Conservation (phyloP, 2,329 filamentous ascomycete species). For the Ceratocystis harringtonii region DNA sequence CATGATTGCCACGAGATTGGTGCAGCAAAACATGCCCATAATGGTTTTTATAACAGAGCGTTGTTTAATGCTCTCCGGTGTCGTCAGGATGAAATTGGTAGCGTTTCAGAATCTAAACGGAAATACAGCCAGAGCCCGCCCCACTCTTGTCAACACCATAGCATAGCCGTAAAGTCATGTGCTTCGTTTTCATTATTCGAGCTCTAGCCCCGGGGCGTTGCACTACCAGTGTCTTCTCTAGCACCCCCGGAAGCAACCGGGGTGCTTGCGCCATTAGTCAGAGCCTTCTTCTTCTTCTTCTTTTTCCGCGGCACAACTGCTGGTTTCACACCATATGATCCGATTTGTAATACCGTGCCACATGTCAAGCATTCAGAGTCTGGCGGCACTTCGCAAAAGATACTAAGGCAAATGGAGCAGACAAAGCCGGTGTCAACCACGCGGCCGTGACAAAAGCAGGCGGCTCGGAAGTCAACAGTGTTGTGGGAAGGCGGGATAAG, state of each 20-base stretch:
- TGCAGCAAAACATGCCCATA: background rate
- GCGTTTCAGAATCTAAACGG: no score
- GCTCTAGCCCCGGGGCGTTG: conserved; percentile 36
- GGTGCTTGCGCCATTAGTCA: conserved; percentile 25
- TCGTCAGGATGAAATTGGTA: no score
- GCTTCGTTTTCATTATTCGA: background rate
- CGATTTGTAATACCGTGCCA: conserved; percentile 62
- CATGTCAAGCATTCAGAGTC: conserved; percentile 67
- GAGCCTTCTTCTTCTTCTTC: conserved; percentile 58
- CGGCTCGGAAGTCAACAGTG: conserved; percentile 90
- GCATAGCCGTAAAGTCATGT: background rate
- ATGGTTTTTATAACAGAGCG: background rate
- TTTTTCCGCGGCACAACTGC: conserved; percentile 58
- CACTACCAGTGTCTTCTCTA: conserved; percentile 43
- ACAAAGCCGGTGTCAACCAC: conserved; percentile 90
- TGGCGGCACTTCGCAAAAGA: conserved; percentile 56
- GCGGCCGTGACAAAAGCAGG: conserved; percentile 87
- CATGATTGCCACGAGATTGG: background rate
- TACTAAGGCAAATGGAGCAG: conserved; percentile 90
- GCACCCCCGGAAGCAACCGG: conserved; percentile 26
- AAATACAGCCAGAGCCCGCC: background rate
- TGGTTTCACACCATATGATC: conserved; percentile 59
- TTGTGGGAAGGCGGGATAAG: conserved; percentile 69
- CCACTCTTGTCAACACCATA: background rate
- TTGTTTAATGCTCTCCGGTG: no score